Percentiles rank a stretch among this genome's conserved stretches.
Evolutionary conservation across 2,329 filamentous ascomycete species (phyloP).

Genomic region (Aspergillus sp.): DNA sequence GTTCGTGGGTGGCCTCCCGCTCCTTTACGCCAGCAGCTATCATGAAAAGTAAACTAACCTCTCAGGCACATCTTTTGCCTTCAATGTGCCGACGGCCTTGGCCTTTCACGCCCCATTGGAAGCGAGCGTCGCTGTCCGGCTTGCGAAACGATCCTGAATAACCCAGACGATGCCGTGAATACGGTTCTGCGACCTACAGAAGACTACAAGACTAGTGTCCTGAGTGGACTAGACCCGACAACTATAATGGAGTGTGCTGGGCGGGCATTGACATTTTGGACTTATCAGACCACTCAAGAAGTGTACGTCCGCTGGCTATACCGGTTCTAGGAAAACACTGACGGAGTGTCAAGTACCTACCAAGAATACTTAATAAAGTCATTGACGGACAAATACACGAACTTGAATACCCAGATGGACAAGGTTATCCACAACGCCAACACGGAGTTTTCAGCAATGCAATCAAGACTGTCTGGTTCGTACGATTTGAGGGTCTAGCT

Average conservation of each 20-base stretch:
- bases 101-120: conserved; percentile 61
- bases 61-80: conserved; percentile 82
- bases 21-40: not conserved
- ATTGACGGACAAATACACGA: conserved; percentile 72
- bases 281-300: conserved; percentile 82
- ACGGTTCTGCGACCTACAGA: conserved; percentile 77
- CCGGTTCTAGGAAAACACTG: not conserved
- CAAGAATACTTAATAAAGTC: conserved; percentile 75
- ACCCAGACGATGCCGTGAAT: conserved; percentile 75
- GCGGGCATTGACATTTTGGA: conserved; percentile 80
- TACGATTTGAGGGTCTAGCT: not conserved
- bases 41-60: conserved; percentile 5
- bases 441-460: conserved; percentile 68
- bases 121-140: conserved; percentile 71
- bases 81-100: conserved; percentile 69
- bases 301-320: conserved; percentile 59
- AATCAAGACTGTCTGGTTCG: conserved; percentile 67
- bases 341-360: conserved; percentile 62
- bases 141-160: conserved; percentile 69
- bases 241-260: conserved; percentile 86
- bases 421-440: conserved; percentile 77
- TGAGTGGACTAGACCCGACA: conserved; percentile 80
- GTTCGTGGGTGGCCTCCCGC: conserved; percentile 63
- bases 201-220: conserved; percentile 84
- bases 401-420: conserved; percentile 69